A percentile compares a stretch with the other conserved stretches of the same genome.
These are phyloP conservation scores for Paraphoma chrysanthemicola DNA, from an alignment of 2,329 filamentous ascomycete genomes.

Conservation along the genomic window DNA sequence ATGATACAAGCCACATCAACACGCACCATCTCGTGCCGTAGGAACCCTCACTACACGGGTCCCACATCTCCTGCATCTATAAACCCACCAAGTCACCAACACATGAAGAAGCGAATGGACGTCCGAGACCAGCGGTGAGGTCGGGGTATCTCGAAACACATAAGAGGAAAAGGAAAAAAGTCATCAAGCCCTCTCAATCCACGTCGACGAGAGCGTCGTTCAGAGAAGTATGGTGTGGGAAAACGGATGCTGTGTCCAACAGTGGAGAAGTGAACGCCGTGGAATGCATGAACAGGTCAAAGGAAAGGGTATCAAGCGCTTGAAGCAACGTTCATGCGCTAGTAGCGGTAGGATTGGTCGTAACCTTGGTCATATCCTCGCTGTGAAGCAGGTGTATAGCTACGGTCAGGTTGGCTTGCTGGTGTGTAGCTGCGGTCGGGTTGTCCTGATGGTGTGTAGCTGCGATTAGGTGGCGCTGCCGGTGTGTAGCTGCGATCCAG, in stretches of 20 bases:
- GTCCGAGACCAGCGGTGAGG: constrained; percentile 42
- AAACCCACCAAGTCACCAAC: constrained; percentile 6
- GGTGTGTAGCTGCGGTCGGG: constrained; percentile 9
- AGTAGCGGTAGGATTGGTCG: constrained; percentile 19
- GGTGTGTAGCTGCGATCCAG: constrained; percentile 27
- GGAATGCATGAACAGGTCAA: constrained; percentile 11
- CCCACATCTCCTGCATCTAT: not conserved
- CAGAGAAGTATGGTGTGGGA: constrained; percentile 1
- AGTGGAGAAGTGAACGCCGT: constrained; percentile 8
- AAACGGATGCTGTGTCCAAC: constrained; percentile 20
- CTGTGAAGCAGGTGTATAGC: constrained; percentile 23
- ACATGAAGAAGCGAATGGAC: constrained; percentile 36
- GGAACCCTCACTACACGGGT: not conserved
- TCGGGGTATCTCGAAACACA: constrained; percentile 44
- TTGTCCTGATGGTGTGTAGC: constrained; percentile 7
- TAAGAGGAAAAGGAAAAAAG: constrained; percentile 13
- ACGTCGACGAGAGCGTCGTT: not conserved
- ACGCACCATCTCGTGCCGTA: not conserved
- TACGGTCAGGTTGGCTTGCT: constrained; percentile 5
- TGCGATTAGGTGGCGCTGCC: constrained; percentile 1
- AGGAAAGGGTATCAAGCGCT: not conserved
- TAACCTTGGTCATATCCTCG: constrained; percentile 27
- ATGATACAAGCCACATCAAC: not conserved
- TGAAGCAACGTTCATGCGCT: constrained; percentile 1
- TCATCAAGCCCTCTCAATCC: constrained; percentile 5